These are phyloP conservation scores for Polymyxa betae DNA, from an alignment of 208 protist species.

Conservation along the genomic window DNA sequence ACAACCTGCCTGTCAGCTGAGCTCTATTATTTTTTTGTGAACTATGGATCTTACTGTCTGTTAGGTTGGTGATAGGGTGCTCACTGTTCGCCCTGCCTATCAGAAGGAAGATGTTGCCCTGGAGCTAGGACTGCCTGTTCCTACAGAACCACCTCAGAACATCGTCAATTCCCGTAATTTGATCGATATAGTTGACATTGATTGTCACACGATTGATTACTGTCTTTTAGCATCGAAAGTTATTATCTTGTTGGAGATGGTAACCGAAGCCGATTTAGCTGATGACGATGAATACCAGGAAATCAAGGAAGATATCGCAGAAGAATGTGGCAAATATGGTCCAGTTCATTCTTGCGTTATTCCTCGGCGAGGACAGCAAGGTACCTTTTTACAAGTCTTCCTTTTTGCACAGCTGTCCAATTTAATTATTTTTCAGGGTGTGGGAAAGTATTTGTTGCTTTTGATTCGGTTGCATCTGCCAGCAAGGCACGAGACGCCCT, in stretches of 20 bases:
- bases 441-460: slow-evolving; percentile 64
- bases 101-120: not conserved
- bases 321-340: slow-evolving; percentile 59
- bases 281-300: slow-evolving; percentile 65
- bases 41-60: not conserved
- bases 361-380: slow-evolving; percentile 47
- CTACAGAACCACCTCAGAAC: not conserved
- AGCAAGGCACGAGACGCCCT: slow-evolving; percentile 5
- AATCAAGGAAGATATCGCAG: slow-evolving; percentile 64
- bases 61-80: slow-evolving; percentile 23
- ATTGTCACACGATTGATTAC: too few species aligned
- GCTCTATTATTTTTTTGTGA: not conserved
- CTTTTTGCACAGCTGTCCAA: not conserved
- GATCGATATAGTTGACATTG: not conserved
- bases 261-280: slow-evolving; percentile 59
- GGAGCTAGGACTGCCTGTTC: not conserved
- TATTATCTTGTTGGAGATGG: slow-evolving; percentile 58
- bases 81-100: not conserved
- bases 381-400: not conserved
- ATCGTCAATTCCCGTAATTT: not conserved
- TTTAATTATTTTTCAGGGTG: not conserved
- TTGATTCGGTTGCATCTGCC: slow-evolving; percentile 39
- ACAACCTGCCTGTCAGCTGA: slow-evolving; percentile 52
- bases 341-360: slow-evolving; percentile 54
- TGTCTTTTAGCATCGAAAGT: slow-evolving; percentile 55